phyloP scores from a whole-genome alignment of 2,329 filamentous ascomycete genomes.

The Setomelanomma holmii region DNA sequence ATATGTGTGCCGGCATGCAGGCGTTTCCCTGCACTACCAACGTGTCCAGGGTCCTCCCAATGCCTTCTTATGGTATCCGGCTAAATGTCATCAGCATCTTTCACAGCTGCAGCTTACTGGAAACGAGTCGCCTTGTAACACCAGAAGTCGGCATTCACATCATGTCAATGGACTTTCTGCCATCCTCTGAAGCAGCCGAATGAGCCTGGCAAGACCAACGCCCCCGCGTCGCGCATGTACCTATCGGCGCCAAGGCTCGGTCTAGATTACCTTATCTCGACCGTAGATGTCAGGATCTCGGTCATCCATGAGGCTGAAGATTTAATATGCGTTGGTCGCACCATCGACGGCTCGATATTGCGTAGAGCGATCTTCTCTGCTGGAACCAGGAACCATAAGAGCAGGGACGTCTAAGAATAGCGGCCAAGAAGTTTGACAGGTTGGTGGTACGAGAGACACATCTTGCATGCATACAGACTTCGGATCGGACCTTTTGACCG shows the following conservation, averaged over 20 bases:
- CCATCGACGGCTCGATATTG: constrained; percentile 33
- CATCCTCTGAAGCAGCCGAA: too few species aligned
- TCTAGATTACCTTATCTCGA: not conserved
- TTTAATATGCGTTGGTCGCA: constrained; percentile 17
- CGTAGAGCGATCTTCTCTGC: constrained; percentile 6
- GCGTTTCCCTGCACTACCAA: not conserved
- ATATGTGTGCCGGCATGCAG: constrained; percentile 2
- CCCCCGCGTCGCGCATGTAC: not conserved
- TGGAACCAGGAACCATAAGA: constrained; percentile 14
- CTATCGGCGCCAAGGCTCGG: not conserved
- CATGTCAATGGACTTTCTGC: not conserved
- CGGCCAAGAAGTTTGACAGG: not conserved
- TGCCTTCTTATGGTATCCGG: constrained; percentile 32
- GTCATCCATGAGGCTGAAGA: constrained; percentile 29
- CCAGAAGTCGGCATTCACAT: not conserved
- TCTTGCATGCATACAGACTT: constrained; percentile 5
- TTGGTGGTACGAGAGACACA: not conserved
- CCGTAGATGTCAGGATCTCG: not conserved
- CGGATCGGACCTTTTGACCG: constrained; percentile 3
- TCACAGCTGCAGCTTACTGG: constrained; percentile 20
- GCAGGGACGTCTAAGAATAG: constrained; percentile 15
- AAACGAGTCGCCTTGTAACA: not conserved
- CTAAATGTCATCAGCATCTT: constrained; percentile 27
- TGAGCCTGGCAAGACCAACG: not conserved
- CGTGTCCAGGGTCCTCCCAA: not conserved